phyloP scores from a whole-genome alignment of 2,329 filamentous ascomycete genomes.

The Cytospora piceae region DNA sequence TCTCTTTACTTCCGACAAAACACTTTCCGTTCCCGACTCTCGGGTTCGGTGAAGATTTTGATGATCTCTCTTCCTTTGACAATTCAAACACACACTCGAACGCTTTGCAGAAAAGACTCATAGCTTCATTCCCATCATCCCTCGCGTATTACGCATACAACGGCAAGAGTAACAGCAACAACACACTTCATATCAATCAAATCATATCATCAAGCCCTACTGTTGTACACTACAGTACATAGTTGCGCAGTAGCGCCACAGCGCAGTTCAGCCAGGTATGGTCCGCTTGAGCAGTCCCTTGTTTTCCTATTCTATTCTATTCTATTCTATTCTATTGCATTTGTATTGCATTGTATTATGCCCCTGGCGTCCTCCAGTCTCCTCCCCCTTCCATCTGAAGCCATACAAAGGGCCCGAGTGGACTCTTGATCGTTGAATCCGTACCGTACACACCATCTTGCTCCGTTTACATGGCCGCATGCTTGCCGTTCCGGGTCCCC shows the following conservation, averaged over 20 bases:
- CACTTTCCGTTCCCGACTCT: slow-evolving; percentile 4
- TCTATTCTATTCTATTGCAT: no score
- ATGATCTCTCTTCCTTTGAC: not conserved
- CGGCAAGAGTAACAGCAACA: not conserved
- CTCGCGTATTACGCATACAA: not conserved
- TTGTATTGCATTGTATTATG: not conserved
- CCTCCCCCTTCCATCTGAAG: not conserved
- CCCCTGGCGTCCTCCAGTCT: not conserved
- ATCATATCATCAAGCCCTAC: not conserved
- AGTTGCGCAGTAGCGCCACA: not conserved
- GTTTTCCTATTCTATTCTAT: not conserved
- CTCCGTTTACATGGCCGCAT: not conserved
- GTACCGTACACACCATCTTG: not conserved
- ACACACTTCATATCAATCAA: not conserved
- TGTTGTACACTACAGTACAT: not conserved
- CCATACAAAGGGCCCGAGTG: not conserved
- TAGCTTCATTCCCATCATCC: not conserved
- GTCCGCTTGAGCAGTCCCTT: not conserved
- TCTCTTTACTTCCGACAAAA: slow-evolving; percentile 10
- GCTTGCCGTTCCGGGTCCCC: not conserved
- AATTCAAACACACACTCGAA: not conserved
- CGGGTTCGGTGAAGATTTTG: not conserved
- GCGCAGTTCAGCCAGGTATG: not conserved
- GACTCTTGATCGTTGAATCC: not conserved
- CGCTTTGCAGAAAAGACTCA: not conserved